These are phyloP conservation scores for Didymella exigua DNA, from an alignment of 2,329 filamentous ascomycete genomes.

Conservation along the genomic window DNA sequence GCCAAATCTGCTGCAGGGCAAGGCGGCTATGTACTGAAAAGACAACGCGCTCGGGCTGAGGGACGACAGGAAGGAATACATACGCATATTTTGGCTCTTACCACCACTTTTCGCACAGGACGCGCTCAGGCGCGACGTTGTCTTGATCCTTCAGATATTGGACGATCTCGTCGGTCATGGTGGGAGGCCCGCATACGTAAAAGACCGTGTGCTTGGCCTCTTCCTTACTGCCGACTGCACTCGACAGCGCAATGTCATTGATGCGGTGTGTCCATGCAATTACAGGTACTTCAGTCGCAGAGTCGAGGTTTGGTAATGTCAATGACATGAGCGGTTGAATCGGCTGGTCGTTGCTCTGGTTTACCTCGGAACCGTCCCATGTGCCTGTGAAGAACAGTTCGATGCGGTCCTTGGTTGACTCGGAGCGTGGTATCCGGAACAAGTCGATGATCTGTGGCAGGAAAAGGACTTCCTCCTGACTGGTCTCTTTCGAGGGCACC, in stretches of 20 bases:
- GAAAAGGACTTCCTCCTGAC: conserved; percentile 43
- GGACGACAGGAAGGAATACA: conserved; percentile 5
- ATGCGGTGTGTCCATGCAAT: conserved; percentile 44
- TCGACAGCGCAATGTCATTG: conserved; percentile 47
- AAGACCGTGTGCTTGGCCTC: conserved; percentile 49
- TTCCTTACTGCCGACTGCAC: conserved; percentile 46
- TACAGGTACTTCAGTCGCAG: conserved; percentile 38
- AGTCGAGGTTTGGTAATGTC: conserved; percentile 37
- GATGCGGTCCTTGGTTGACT: conserved; percentile 37
- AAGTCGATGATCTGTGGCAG: conserved; percentile 42
- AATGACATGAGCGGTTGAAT: conserved; percentile 43
- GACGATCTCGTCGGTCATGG: conserved; percentile 56
- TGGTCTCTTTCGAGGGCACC: conserved; percentile 38
- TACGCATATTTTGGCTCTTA: conserved; percentile 27
- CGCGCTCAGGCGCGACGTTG: conserved; percentile 47
- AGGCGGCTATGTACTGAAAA: conserved; percentile 7
- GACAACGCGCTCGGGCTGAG: conserved; percentile 5
- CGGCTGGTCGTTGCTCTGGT: conserved; percentile 32
- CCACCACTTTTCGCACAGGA: conserved; percentile 61
- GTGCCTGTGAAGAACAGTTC: conserved; percentile 47
- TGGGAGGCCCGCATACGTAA: conserved; percentile 57
- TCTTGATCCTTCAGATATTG: conserved; percentile 46
- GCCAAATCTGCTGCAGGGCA: conserved; percentile 7
- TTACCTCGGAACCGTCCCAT: conserved; percentile 35
- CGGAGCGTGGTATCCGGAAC: conserved; percentile 37